Conservation (phyloP, 495 filamentous ascomycete species). For the Massariosphaeria phaeospora region DNA sequence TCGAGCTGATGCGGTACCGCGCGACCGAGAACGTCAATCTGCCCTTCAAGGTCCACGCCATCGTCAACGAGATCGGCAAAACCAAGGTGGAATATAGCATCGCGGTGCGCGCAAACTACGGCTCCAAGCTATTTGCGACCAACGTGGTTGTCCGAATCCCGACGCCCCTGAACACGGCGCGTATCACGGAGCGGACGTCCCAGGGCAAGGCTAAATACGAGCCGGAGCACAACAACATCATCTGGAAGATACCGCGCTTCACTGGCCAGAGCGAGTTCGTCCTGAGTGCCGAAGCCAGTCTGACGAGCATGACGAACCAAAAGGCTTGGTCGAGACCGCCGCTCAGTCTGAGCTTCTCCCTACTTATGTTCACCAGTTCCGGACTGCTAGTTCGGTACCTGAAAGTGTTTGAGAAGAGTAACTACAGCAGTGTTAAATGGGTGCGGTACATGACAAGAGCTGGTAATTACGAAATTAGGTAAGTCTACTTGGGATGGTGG, state of each 20-base stretch:
- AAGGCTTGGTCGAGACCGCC: conserved; percentile 96
- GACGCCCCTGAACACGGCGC: conserved; percentile 92
- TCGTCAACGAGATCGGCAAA: conserved; percentile 94
- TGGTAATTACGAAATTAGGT: conserved; percentile 75
- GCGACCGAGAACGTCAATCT: conserved; percentile 99
- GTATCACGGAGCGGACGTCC: conserved; percentile 85
- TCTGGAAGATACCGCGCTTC: conserved; percentile 98
- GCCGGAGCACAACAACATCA: conserved; percentile 93
- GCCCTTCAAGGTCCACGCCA: conserved; percentile 97
- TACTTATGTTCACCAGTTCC: conserved; percentile 96
- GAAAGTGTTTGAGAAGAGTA: conserved; percentile 99
- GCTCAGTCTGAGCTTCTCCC: conserved; percentile 80
- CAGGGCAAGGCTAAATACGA: conserved; percentile 99
- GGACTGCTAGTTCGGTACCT: conserved; percentile 90
- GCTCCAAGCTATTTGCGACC: conserved; percentile 91
- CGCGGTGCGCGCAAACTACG: conserved; percentile 94
- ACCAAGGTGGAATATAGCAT: conserved; percentile 99
- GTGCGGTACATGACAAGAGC: conserved; percentile 98
- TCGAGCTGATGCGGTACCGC: conserved; percentile 98
- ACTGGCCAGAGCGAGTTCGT: conserved; percentile 94
- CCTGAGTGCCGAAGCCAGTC: conserved; percentile 83
- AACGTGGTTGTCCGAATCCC: conserved; percentile 96
- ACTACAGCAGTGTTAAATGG: conserved; percentile 99
- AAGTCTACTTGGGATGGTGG: background rate
- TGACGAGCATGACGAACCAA: conserved; percentile 97